Percentiles rank a stretch among this genome's conserved stretches.
These are phyloP conservation scores for Hortiboletus campestris DNA, from an alignment of 768 basidiomycete genomes.

Conservation along the genomic window DNA sequence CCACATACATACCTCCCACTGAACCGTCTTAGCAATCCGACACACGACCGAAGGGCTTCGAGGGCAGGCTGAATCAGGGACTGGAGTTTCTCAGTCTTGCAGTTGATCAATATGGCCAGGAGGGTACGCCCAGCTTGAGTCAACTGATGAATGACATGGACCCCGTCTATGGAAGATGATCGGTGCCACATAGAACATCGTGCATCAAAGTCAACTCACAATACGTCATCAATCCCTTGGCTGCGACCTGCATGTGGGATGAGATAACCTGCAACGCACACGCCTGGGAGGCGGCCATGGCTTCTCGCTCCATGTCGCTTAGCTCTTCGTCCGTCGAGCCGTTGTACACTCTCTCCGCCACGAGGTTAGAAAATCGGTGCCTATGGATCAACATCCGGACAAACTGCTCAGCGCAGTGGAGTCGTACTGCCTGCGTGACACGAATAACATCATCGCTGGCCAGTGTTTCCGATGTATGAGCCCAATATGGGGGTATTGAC, in stretches of 20 bases:
- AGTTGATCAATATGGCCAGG: constrained; percentile 83
- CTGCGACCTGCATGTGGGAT: constrained; percentile 80
- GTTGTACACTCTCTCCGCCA: constrained; percentile 62
- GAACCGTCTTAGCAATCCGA: constrained; percentile 83
- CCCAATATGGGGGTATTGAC: constrained; percentile 74
- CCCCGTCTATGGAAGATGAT: constrained; percentile 60
- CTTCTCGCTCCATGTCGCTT: constrained; percentile 70
- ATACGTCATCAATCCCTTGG: constrained; percentile 91
- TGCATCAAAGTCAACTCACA: constrained; percentile 51
- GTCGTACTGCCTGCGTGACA: constrained; percentile 81
- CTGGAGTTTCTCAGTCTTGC: constrained; percentile 75
- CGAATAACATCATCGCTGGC: constrained; percentile 84
- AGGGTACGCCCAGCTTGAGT: constrained; percentile 92
- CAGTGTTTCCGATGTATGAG: constrained; percentile 76
- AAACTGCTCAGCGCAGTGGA: constrained; percentile 86
- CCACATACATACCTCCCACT: constrained; percentile 93
- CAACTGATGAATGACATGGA: constrained; percentile 93
- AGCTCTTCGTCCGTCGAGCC: constrained; percentile 50
- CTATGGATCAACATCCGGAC: constrained; percentile 86
- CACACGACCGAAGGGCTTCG: constrained; percentile 84
- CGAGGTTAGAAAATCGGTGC: constrained; percentile 76
- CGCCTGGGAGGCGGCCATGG: constrained; percentile 71
- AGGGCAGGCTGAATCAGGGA: constrained; percentile 78
- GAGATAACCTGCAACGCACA: constrained; percentile 81
- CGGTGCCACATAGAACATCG: constrained; percentile 6